Evolutionary conservation across 495 filamentous ascomycete genomes (phyloP).

Genomic region (Aspergillus saccharolyticus): DNA sequence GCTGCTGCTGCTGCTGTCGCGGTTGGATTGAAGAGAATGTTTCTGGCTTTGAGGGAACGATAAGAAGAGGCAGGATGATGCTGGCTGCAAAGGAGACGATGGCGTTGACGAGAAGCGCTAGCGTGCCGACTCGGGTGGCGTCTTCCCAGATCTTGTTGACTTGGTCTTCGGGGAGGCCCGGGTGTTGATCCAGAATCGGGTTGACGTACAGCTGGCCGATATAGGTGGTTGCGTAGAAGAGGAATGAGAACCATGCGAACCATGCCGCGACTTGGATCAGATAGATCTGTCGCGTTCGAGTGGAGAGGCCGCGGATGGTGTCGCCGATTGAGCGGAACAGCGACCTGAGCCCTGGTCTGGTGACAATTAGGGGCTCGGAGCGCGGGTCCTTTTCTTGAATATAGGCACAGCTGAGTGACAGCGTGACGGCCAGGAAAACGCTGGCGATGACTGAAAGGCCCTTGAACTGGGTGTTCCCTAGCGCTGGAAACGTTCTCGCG

Average conservation of each 20-base stretch:
- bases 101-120: conserved; percentile 76
- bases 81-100: conserved; percentile 71
- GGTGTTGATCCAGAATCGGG: conserved; percentile 66
- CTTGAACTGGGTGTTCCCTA: conserved; percentile 82
- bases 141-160: conserved; percentile 70
- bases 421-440: conserved; percentile 61
- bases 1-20: conserved; percentile 14
- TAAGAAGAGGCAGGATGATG: conserved; percentile 72
- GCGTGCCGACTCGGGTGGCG: conserved; percentile 74
- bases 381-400: conserved; percentile 73
- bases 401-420: conserved; percentile 54
- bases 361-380: conserved; percentile 53
- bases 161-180: conserved; percentile 64
- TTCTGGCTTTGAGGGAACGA: conserved; percentile 67
- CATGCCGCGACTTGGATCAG: conserved; percentile 80
- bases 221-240: conserved; percentile 87
- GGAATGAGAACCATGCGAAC: conserved; percentile 90
- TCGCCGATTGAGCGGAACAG: conserved; percentile 72
- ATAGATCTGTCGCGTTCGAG: conserved; percentile 73
- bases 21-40: background rate
- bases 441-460: conserved; percentile 68
- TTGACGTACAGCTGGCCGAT: conserved; percentile 82
- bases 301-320: conserved; percentile 65
- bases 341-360: conserved; percentile 54
- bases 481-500: conserved; percentile 59